Percentiles rank a stretch among this genome's conserved stretches.
These are phyloP conservation scores for Cladosporium sp. DNA, from an alignment of 2,329 filamentous ascomycete genomes.

Conservation along the genomic window DNA sequence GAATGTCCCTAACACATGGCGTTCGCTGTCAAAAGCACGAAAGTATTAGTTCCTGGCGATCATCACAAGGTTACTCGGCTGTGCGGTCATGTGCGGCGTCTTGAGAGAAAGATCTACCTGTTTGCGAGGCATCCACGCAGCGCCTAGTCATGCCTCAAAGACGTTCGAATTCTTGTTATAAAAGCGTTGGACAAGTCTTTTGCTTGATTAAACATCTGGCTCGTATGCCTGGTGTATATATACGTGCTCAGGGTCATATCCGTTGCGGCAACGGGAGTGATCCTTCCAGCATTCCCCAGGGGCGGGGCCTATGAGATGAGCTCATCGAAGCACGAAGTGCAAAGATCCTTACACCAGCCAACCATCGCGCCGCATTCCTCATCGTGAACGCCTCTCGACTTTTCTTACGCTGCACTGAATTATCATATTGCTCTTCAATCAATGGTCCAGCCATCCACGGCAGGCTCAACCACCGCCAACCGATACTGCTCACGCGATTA, in stretches of 20 bases:
- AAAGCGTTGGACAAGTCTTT: too few species aligned
- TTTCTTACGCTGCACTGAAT: too few species aligned
- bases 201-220: too few species aligned
- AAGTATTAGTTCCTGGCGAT: neutral
- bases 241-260: too few species aligned
- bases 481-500: neutral
- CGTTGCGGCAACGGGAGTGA: too few species aligned
- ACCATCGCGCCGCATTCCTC: conserved; percentile 1
- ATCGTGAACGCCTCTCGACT: neutral
- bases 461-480: neutral
- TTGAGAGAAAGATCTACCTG: too few species aligned
- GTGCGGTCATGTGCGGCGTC: too few species aligned
- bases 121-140: neutral
- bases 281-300: too few species aligned
- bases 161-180: neutral
- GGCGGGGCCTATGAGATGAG: neutral
- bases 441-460: neutral
- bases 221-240: too few species aligned
- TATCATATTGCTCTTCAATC: neutral
- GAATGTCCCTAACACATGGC: too few species aligned
- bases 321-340: neutral
- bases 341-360: conserved; percentile 6
- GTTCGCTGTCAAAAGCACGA: too few species aligned
- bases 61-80: neutral
- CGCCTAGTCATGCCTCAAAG: neutral